Evolutionary conservation across 805 yeast genomes (phyloP), one percentile per base, ranked within the genome.

Genomic region (Metschnikowia kofuensis): DNA sequence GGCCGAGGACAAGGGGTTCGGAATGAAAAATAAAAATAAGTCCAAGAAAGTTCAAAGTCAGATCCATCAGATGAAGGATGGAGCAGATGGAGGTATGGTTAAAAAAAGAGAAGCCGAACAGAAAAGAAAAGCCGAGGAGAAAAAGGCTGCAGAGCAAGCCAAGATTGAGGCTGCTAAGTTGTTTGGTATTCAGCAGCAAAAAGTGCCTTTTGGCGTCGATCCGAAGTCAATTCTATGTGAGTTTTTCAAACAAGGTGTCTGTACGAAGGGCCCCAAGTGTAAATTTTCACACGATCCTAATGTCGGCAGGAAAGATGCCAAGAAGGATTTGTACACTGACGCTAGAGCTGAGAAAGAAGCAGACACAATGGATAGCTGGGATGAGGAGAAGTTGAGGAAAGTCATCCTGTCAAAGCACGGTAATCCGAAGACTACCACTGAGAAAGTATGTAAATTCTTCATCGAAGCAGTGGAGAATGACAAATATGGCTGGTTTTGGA

Each of bases 401-500:
- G 98, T 94, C 53, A 85, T 94, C 61, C 49, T 78, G 55, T 89
- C 97, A 46, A 94, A 94, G 71, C 97, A 91, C 61, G 98, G 99
- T 44, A 94, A 94, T 66, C 90, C 85, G 47, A 83, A 83, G 66
- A 89, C 97, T 10, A 90, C 97, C 12, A 94, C 99, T 0, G 97
- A 92, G 56, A 94, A 80, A 57, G 88, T 94, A 42, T 94, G 99
- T 79, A 94, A 91, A 67, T 82, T 68, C 69, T 95, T 94, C 72
- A 88, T 94, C 56, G 96, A 90, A 51, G 98, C 99, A 0, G 97
- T 94, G 49, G 99, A 94, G 65, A 89, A 90, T 63, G 94, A 92
- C 50, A 92, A 92, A 65, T 94, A 94, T 66, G 99, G 99, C 63
- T 94, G 99, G 99, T 91, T 94, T 70, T 94, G 99, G 99, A 77